Percentiles rank a stretch among this genome's conserved stretches.
These are phyloP conservation scores for Pyrus communis DNA, from an alignment of 306 rosid genomes.

Conservation along the genomic window DNA sequence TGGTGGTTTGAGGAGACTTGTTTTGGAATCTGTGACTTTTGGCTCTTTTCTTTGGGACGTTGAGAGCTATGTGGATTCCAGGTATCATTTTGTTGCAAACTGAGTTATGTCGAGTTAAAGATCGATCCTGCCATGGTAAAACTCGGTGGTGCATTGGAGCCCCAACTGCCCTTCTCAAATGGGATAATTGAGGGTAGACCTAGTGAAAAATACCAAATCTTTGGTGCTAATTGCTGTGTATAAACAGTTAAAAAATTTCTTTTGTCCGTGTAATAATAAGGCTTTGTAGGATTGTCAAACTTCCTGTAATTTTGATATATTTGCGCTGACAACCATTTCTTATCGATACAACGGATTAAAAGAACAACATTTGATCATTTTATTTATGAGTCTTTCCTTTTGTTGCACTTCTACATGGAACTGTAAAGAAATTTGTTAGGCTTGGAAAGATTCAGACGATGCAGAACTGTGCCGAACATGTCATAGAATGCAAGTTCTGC, in stretches of 20 bases:
- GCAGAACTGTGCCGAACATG: conserved; percentile 44
- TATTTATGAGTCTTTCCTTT: neutral
- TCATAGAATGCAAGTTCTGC: conserved; percentile 45
- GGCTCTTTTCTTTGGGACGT: conserved; percentile 96
- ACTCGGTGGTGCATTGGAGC: conserved; percentile 3
- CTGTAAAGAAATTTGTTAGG: conserved; percentile 2
- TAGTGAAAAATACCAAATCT: neutral
- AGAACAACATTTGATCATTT: neutral
- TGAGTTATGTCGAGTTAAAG: conserved; percentile 20
- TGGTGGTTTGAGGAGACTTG: conserved; percentile 71
- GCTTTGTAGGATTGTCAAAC: neutral
- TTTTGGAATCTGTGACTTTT: conserved; percentile 83
- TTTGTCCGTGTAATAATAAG: neutral
- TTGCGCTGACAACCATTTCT: neutral
- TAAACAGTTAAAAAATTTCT: neutral
- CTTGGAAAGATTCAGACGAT: conserved; percentile 34
- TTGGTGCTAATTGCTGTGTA: conserved; percentile 26
- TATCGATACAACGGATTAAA: neutral
- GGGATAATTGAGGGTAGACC: conserved; percentile 18
- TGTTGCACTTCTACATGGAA: neutral
- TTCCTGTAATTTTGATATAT: neutral
- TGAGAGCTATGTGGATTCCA: conserved; percentile 80
- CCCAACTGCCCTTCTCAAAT: conserved; percentile 4
- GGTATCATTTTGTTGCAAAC: conserved; percentile 76
- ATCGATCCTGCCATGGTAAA: neutral